Conservation (phyloP, 1,139 yeast species). For the Magnusiomyces suaveolens region DNA sequence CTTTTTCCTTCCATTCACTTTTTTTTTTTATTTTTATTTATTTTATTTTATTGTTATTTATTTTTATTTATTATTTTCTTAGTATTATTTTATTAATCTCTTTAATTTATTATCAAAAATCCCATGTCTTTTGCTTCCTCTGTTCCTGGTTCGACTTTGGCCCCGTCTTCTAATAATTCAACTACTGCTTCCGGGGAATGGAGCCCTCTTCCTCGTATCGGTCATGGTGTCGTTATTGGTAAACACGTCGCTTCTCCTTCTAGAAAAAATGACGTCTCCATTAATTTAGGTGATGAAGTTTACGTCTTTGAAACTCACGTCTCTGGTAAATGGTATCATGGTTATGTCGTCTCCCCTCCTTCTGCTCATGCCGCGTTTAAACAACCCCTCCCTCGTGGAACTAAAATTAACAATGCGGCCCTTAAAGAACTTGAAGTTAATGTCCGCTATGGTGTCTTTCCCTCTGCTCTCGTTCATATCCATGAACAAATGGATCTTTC, state of each 20-base stretch:
- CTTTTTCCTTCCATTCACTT: no score
- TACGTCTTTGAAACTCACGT: conserved; percentile 61
- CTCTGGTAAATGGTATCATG: conserved; percentile 64
- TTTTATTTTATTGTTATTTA: no score
- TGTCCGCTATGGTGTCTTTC: conserved; percentile 27
- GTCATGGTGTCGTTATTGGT: conserved; percentile 25
- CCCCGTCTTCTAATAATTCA: conserved; percentile 15
- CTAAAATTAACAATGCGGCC: conserved; percentile 21
- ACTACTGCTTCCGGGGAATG: conserved; percentile 26
- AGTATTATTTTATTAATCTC: no score
- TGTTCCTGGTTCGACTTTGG: no score
- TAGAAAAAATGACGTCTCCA: conserved; percentile 17
- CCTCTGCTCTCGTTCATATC: conserved; percentile 22
- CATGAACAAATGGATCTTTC: conserved; percentile 25
- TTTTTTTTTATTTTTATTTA: no score
- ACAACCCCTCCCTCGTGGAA: conserved; percentile 22
- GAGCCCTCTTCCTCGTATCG: conserved; percentile 34
- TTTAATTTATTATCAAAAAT: no score
- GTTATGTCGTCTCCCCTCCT: conserved; percentile 42
- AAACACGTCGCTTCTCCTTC: conserved; percentile 19
- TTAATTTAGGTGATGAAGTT: conserved; percentile 75
- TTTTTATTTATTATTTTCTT: no score
- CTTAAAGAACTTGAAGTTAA: conserved; percentile 24
- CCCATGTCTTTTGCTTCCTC: no score
- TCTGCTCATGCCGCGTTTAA: conserved; percentile 26